Evolutionary conservation across 2,329 filamentous ascomycete genomes (phyloP), one percentile per base, ranked within the genome.

Genomic region (Calonectria fujianensis): DNA sequence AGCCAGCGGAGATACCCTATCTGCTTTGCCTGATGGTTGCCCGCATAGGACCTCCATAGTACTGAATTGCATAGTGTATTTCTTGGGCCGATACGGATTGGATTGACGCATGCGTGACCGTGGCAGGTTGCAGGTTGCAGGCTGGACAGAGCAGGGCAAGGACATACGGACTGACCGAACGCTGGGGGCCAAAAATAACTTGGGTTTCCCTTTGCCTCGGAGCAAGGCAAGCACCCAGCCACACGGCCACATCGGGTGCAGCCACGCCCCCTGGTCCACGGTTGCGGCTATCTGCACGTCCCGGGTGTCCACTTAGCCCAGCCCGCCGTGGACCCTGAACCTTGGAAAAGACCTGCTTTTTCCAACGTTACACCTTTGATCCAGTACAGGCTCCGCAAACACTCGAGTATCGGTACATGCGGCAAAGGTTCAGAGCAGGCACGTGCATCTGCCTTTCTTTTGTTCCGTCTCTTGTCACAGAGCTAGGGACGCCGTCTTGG

Each of bases 151-250:
- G 69, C 69, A 64, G 57, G 61, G 24, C 61, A 50, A 65, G 41
- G 39, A 65, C 48, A 7, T 66, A 63, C 75, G 77, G 77, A 63
- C 72, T 70, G 69, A 68, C 76, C 76, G 76, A 77, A 63, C 72
- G 70, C 72, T 70, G 69, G 70, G 69, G 67, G 69, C 79, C 79
- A 80, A 80, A 80, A 80, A 81, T 81, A 80, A 69, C 72, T 61
- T 66, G 72, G n/a, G 39, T 65, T 65, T 29, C 39, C 61, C 24
- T 74, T 61, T 51, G 48, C 39, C 27, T 74, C 69, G 48, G 32
- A 79, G 73, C 70, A 64, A 63, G 70, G 73, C 72, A 64, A 63
- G 70, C 69, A 73, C 72, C 73, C 74, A 72, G 72, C 65, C 61
- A 67, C 74, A 79, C 70, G 71, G 78, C 78, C 78, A 80, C 75